Evolutionary conservation across 345 rosid genomes (phyloP), one percentile per base, ranked within the genome.

Genomic region (Excoecaria cochinchinensis): DNA sequence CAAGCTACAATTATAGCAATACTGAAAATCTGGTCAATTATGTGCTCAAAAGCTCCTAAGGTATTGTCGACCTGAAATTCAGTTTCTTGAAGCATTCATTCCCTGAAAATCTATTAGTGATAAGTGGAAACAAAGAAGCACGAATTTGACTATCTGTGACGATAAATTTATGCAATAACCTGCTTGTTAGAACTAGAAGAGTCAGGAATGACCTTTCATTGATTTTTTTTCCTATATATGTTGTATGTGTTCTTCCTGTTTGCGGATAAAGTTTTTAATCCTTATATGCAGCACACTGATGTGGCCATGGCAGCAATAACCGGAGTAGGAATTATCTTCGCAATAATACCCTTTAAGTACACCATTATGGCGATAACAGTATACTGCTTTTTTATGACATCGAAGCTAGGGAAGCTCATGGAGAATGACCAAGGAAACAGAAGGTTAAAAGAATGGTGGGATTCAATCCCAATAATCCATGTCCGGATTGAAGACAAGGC

Each of bases 381-480:
- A 42, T 75, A 85, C 59, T 57, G 53, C 74, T 81, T 88, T 65
- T 21, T 87, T 4, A 75, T 78, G 86, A 91, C 86, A 72, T 87
- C 92, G 10, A 80, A 80, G 69, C 50, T 86, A 7, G 91, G 91
- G 67, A 86, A 79, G 82, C 31, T 50, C 75, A 61, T 82, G 63
- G 81, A 53, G 75, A 83, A 82, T 42, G 87, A 85, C n/a, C 84
- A 81, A 75, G 89, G 91, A 55, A 85, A 89, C 58, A 81, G 97
- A 50, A 83, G 97, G 74, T 69, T 88, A 25, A 84, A 84, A 67
- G 97, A 91, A 82, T 93, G 99, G 99, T 95, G 98, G 98, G 97
- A 87, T 62, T 87, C 97, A 0, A 91, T 93, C 79, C 98, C 99
- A 3, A 81, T 90, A 44, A 82, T 79, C 38, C 92, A 89, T 0